Conservation (phyloP, 768 basidiomycete species). For the Mycena vitilis region DNA sequence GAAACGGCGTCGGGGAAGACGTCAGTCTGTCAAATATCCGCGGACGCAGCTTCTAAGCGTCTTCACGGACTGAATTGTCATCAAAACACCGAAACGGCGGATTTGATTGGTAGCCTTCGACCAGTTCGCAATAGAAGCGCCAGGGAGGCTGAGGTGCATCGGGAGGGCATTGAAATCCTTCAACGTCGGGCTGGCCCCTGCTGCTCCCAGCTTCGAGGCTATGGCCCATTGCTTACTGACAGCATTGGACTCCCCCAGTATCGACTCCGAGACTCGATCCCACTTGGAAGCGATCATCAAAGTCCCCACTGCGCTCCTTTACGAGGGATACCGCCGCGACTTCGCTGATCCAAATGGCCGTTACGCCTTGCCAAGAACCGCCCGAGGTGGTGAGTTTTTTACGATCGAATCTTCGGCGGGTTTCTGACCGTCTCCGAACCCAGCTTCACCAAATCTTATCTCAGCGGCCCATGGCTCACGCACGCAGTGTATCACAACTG, state of each 20-base stretch:
- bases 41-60: slow-evolving; percentile 68
- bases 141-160: slow-evolving; percentile 61
- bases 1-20: slow-evolving; percentile 99
- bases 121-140: slow-evolving; percentile 83
- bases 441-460: too few species aligned
- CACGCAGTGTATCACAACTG: too few species aligned
- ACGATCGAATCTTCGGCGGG: too few species aligned
- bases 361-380: too few species aligned
- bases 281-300: slow-evolving; percentile 56
- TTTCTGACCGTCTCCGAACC: too few species aligned
- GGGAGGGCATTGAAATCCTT: slow-evolving; percentile 56
- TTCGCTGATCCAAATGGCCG: too few species aligned
- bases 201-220: slow-evolving; percentile 38
- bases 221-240: slow-evolving; percentile 43
- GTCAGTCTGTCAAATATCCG: slow-evolving; percentile 92
- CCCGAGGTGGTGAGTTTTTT: too few species aligned
- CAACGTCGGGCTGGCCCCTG: slow-evolving; percentile 52
- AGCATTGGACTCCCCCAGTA: slow-evolving; percentile 42
- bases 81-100: slow-evolving; percentile 98
- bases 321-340: too few species aligned
- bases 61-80: slow-evolving; percentile 92
- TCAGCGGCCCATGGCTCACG: too few species aligned
- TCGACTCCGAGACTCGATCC: slow-evolving; percentile 46
- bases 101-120: slow-evolving; percentile 92
- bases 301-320: too few species aligned